Percentiles rank a stretch among this genome's conserved stretches.
These are phyloP conservation scores for Ascoidea rubescens DNA, from an alignment of 805 yeast genomes.

Conservation along the genomic window DNA sequence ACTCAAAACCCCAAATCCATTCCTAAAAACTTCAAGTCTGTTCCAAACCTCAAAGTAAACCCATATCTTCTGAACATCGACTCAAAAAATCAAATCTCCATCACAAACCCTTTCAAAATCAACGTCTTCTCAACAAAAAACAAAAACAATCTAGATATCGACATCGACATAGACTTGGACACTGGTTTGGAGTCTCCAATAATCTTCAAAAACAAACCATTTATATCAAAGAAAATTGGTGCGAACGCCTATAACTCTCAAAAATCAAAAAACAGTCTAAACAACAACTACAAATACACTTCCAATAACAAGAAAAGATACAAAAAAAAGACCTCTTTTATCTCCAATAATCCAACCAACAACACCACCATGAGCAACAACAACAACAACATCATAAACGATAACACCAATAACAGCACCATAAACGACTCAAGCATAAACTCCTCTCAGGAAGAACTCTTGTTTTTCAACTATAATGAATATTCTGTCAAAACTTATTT, in stretches of 20 bases:
- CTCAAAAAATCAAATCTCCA: too few species aligned
- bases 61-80: too few species aligned
- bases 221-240: neutral
- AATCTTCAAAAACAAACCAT: neutral
- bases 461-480: conserved; percentile 61
- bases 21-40: neutral
- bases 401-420: neutral
- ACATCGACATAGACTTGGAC: neutral
- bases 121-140: neutral
- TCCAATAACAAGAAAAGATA: neutral
- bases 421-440: neutral
- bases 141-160: too few species aligned
- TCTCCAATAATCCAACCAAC: neutral
- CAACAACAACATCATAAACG: neutral
- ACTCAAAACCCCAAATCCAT: neutral
- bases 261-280: too few species aligned
- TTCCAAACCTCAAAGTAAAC: too few species aligned
- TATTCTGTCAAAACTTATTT: conserved; percentile 25
- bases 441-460: conserved; percentile 8
- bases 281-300: too few species aligned
- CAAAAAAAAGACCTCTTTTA: too few species aligned
- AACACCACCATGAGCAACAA: neutral
- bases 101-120: neutral
- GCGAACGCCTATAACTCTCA: neutral
- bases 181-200: neutral